Evolutionary conservation across 1,284 basidiomycete species (phyloP).

Genomic region (Trichosporon ovoides): DNA sequence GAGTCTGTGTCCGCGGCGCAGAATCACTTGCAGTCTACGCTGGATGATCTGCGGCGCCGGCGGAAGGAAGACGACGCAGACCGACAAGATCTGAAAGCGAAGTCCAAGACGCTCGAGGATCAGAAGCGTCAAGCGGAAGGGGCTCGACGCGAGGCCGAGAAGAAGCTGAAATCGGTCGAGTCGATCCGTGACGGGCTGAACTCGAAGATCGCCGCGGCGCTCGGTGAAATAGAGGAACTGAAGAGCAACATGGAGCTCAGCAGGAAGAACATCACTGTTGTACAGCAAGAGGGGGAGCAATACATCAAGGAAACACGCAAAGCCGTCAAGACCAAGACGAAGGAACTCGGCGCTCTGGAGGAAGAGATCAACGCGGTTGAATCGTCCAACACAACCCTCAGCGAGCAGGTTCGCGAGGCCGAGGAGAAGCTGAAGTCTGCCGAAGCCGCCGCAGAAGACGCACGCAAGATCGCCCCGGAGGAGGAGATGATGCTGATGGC

Average conservation of each 20-base stretch:
- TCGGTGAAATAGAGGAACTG: slow-evolving; percentile 62
- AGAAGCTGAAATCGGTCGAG: slow-evolving; percentile 68
- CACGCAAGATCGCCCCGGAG: slow-evolving; percentile 39
- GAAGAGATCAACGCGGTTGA: slow-evolving; percentile 33
- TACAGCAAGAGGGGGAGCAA: slow-evolving; percentile 56
- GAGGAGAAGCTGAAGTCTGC: slow-evolving; percentile 38
- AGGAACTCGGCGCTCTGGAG: slow-evolving; percentile 44
- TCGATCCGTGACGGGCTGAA: slow-evolving; percentile 60
- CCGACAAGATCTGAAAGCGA: slow-evolving; percentile 69
- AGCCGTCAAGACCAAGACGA: slow-evolving; percentile 57
- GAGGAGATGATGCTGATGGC: slow-evolving; percentile 50
- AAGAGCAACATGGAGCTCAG: slow-evolving; percentile 54
- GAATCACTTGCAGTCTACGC: slow-evolving; percentile 61
- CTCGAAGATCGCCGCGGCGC: slow-evolving; percentile 61
- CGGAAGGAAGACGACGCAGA: slow-evolving; percentile 79
- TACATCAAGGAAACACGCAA: slow-evolving; percentile 49
- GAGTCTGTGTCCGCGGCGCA: slow-evolving; percentile 60
- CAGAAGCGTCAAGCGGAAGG: slow-evolving; percentile 75
- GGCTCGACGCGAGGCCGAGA: slow-evolving; percentile 75
- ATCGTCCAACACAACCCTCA: slow-evolving; percentile 32
- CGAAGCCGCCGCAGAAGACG: slow-evolving; percentile 30
- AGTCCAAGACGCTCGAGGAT: slow-evolving; percentile 80
- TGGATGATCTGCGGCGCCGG: slow-evolving; percentile 66
- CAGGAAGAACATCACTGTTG: slow-evolving; percentile 39
- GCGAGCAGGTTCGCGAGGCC: slow-evolving; percentile 36